Conservation (phyloP, 768 basidiomycete genomes). For the Russula ochroleuca region DNA sequence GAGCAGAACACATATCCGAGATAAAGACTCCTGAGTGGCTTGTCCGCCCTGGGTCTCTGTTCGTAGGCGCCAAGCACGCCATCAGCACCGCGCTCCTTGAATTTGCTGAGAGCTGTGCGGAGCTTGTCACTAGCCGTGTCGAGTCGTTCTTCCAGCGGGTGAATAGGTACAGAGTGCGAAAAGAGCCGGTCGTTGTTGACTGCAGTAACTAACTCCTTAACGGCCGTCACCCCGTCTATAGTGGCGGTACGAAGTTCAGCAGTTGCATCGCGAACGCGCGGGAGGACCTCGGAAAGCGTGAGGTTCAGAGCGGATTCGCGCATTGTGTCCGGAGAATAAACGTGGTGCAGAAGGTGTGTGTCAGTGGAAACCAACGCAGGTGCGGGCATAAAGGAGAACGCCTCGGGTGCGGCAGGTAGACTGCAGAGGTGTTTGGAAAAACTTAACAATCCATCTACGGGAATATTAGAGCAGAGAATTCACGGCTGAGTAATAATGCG, state of each 20-base stretch:
- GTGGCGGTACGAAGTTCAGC: constrained; percentile 36
- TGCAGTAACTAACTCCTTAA: constrained; percentile 31
- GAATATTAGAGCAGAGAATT: not conserved
- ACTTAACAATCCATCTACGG: constrained; percentile 36
- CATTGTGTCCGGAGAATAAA: constrained; percentile 30
- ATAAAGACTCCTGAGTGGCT: constrained; percentile 44
- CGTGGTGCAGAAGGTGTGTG: constrained; percentile 37
- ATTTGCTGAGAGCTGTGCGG: constrained; percentile 32
- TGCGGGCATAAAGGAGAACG: constrained; percentile 10
- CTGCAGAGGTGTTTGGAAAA: constrained; percentile 35
- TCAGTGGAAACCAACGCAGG: constrained; percentile 32
- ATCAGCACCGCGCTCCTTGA: constrained; percentile 35
- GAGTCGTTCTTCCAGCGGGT: constrained; percentile 29
- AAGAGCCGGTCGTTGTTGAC: constrained; percentile 38
- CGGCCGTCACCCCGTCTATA: constrained; percentile 31
- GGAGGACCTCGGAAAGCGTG: constrained; percentile 37
- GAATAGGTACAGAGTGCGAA: constrained; percentile 19
- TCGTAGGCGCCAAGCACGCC: constrained; percentile 32
- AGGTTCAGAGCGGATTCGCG: constrained; percentile 34
- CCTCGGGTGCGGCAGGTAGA: constrained; percentile 22
- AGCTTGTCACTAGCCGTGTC: constrained; percentile 32
- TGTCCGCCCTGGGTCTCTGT: constrained; percentile 2
- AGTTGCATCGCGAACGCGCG: constrained; percentile 36
- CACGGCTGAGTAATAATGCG: constrained; percentile 9
- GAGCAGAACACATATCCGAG: constrained; percentile 48